Evolutionary conservation across 148 eudicot genomes (phyloP), one percentile per base, ranked within the genome.

Genomic region (Camellia granthamiana): DNA sequence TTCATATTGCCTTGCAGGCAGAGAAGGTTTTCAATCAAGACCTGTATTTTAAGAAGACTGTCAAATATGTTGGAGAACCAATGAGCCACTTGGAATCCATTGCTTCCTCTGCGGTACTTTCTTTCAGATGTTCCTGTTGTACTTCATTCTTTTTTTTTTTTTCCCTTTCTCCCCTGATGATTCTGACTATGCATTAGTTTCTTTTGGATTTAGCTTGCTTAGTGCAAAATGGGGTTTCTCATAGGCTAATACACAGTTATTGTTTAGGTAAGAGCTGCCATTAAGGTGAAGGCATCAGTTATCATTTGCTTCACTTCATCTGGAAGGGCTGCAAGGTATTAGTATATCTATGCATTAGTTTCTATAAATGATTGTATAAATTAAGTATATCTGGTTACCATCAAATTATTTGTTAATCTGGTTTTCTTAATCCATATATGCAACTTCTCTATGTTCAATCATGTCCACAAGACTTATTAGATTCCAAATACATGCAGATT

Each of bases 251-350:
- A 69, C 69, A 80, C 68, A 42, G 44, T 59, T 42, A 51, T 16
- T 68, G 66, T 74, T 12, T 83, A 95, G 98, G 98, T 95, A 2
- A 87, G 98, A 58, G 93, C 98, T 44, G 98, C 98, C 42, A 86
- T 95, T 78, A 93, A 92, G 87, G 97, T 95, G 80, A 95, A 95
- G 88, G 98, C 98, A 69, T 95, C 98, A 83, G 94, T 92, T 82
- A 93, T 95, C 69, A 93, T 95, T 80, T 95, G 98, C 78, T 95
- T 95, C 84, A 95, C 98, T 82, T 92, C 98, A 77, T 93, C 98
- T 52, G 98, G 98, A 67, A 88, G 97, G 84, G 97, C 98, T 81
- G 98, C 98, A 62, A 88, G 98, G 98, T 95, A 87, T 75, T 30
- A 1, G 38, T 30, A 30, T 30, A 30, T 30, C 38, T 30, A 30